Conservation (phyloP, 73 alveolate genomes). For the Paramecium octaurelia region DNA sequence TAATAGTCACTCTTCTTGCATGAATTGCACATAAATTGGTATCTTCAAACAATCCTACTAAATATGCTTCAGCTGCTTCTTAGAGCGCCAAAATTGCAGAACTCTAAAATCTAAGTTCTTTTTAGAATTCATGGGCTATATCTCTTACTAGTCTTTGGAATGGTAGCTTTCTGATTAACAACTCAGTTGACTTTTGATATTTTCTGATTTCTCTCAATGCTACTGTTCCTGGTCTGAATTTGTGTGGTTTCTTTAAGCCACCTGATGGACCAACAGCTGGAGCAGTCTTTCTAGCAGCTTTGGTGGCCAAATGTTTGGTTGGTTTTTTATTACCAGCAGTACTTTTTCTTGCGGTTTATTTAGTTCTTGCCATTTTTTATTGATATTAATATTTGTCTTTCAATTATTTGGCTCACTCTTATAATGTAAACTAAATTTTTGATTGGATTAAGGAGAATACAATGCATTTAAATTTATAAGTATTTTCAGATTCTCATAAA, state of each 20-base stretch:
- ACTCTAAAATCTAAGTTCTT: slow-evolving; percentile 85
- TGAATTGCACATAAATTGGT: slow-evolving; percentile 96
- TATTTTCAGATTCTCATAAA: background rate
- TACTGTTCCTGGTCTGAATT: slow-evolving; percentile 94
- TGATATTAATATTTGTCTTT: background rate
- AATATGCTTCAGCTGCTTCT: slow-evolving; percentile 93
- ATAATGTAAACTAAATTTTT: background rate
- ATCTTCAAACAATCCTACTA: slow-evolving; percentile 91
- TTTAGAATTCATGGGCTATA: slow-evolving; percentile 78
- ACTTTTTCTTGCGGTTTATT: slow-evolving; percentile 70
- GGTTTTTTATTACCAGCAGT: slow-evolving; percentile 80
- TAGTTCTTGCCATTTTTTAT: slow-evolving; percentile 71
- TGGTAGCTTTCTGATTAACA: slow-evolving; percentile 79
- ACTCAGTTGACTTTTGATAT: slow-evolving; percentile 83
- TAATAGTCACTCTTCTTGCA: slow-evolving; percentile 97
- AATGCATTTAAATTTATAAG: background rate
- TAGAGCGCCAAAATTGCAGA: slow-evolving; percentile 86
- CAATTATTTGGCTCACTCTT: background rate
- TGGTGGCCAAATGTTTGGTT: slow-evolving; percentile 74
- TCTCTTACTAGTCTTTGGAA: slow-evolving; percentile 90
- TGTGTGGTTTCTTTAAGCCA: slow-evolving; percentile 87
- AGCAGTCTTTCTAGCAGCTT: slow-evolving; percentile 89
- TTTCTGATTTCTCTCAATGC: slow-evolving; percentile 89
- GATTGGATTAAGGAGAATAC: background rate
- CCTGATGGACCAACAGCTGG: slow-evolving; percentile 70